Conservation (phyloP, 345 rosid genomes). For the Eucalyptus brandiana region DNA sequence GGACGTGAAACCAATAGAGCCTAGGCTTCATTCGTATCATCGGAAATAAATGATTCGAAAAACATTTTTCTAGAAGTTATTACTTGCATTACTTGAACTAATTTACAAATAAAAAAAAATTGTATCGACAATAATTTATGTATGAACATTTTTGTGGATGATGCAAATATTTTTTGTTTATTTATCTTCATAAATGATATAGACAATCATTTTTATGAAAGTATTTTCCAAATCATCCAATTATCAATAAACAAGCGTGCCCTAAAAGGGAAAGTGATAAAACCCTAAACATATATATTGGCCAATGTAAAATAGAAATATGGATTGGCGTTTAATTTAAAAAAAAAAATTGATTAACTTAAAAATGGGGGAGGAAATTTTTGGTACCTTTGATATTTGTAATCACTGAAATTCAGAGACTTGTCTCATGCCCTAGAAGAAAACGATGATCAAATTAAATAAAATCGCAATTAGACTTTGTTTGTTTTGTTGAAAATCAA, state of each 20-base stretch:
- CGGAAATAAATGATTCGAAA: accelerated
- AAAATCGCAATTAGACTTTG: accelerated
- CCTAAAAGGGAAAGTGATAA: neutral
- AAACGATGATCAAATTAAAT: neutral
- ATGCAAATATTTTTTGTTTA: neutral
- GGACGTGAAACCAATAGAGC: too few relatives aligned
- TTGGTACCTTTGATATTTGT: neutral
- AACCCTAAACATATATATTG: neutral
- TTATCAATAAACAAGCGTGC: neutral
- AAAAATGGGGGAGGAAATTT: neutral
- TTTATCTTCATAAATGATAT: neutral
- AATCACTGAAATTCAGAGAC: neutral
- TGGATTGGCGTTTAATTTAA: neutral
- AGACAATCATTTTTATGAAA: neutral
- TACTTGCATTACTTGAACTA: neutral
- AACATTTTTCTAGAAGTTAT: too few relatives aligned
- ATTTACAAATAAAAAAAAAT: accelerated
- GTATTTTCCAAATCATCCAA: neutral
- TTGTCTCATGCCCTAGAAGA: neutral
- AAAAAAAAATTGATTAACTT: neutral
- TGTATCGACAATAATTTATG: too few relatives aligned
- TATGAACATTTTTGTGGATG: neutral
- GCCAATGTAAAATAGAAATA: neutral
- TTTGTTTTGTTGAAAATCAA: too few relatives aligned
- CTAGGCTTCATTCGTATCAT: neutral